Evolutionary conservation across 2,329 filamentous ascomycete genomes (phyloP).

Genomic region (Sporothrix luriei): DNA sequence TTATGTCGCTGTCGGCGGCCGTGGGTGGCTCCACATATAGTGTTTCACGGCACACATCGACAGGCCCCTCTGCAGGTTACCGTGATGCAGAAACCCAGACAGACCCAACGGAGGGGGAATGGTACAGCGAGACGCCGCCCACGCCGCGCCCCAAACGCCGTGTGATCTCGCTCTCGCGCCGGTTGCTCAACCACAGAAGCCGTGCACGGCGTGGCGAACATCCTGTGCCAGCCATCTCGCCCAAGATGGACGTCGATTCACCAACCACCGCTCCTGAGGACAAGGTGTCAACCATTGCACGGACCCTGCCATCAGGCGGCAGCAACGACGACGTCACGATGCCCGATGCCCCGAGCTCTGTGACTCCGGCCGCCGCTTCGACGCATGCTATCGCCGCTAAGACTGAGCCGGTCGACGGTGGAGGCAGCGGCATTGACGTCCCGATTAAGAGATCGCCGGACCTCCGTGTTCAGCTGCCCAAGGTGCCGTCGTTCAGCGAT

Average conservation of each 20-base stretch:
- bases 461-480: constrained; percentile 59
- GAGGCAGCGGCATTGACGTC: constrained; percentile 1
- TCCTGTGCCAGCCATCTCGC: constrained; percentile 21
- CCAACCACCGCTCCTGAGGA: not conserved
- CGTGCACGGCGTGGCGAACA: constrained; percentile 46
- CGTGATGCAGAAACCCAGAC: constrained; percentile 58
- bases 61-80: constrained; percentile 49
- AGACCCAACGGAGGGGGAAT: constrained; percentile 56
- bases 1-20: constrained; percentile 36
- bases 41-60: constrained; percentile 47
- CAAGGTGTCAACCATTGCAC: not conserved
- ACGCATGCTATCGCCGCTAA: not conserved
- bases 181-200: constrained; percentile 55
- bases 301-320: not conserved
- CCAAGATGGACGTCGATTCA: not conserved
- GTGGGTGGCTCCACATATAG: constrained; percentile 40
- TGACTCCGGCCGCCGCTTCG: not conserved
- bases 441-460: constrained; percentile 50
- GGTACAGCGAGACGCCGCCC: constrained; percentile 50
- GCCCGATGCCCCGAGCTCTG: not conserved
- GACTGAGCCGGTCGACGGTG: constrained; percentile 24
- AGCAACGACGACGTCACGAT: not conserved
- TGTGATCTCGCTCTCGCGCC: constrained; percentile 57
- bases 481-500: constrained; percentile 43
- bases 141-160: constrained; percentile 50